phyloP scores from a whole-genome alignment of 2,329 filamentous ascomycete species.

The Stagonosporopsis chrysanthemi region DNA sequence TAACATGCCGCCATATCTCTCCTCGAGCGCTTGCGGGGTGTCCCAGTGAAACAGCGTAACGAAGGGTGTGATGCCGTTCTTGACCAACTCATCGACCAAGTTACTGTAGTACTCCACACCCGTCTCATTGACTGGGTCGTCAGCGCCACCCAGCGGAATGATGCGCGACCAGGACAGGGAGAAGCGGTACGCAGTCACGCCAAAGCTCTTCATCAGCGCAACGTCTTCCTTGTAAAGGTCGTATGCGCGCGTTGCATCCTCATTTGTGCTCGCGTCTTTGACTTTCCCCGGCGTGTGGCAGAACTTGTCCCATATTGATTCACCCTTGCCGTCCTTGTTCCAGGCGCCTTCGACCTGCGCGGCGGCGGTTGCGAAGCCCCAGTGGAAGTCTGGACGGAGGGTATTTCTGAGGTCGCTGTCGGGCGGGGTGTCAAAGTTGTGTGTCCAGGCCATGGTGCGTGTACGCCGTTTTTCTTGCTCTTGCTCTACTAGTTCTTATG shows the following conservation, averaged over 20 bases:
- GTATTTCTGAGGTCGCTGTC: constrained; percentile 19
- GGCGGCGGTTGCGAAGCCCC: constrained; percentile 54
- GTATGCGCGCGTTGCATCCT: constrained; percentile 43
- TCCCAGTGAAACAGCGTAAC: constrained; percentile 36
- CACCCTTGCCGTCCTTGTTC: constrained; percentile 53
- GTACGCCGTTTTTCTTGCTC: neutral
- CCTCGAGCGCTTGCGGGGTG: constrained; percentile 26
- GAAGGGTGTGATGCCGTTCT: constrained; percentile 24
- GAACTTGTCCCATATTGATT: constrained; percentile 54
- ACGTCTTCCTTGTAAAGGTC: constrained; percentile 57
- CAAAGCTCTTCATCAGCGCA: constrained; percentile 26
- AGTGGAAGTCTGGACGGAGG: constrained; percentile 51
- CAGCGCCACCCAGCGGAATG: constrained; percentile 26
- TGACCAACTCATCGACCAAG: constrained; percentile 28
- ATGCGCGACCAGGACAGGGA: constrained; percentile 29
- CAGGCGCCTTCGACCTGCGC: constrained; percentile 57
- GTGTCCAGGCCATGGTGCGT: constrained; percentile 17
- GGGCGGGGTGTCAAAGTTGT: constrained; percentile 12
- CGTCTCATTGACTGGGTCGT: constrained; percentile 28
- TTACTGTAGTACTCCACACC: constrained; percentile 26
- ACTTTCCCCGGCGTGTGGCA: constrained; percentile 52
- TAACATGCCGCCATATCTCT: constrained; percentile 30
- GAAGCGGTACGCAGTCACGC: constrained; percentile 32
- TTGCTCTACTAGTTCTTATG: neutral
- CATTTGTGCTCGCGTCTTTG: constrained; percentile 49